These are phyloP conservation scores for Euclidium syriacum DNA, from an alignment of 345 rosid genomes.

Conservation along the genomic window DNA sequence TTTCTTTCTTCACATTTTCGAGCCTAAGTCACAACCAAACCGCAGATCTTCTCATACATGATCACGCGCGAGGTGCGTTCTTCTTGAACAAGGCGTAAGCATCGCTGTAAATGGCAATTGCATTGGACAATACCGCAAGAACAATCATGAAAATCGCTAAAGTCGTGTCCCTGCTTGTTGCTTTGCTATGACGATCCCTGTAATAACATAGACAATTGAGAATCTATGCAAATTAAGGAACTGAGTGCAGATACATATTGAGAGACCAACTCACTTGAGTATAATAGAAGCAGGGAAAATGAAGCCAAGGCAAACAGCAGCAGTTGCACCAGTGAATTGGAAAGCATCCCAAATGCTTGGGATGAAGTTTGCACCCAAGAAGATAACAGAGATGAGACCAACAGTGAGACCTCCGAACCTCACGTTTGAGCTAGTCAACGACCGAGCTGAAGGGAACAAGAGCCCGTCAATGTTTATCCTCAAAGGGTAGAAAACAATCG, in stretches of 20 bases:
- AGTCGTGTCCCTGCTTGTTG: slow-evolving; percentile 44
- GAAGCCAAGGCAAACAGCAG: slow-evolving; percentile 62
- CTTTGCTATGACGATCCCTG: slow-evolving; percentile 52
- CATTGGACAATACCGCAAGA: slow-evolving; percentile 52
- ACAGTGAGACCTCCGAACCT: slow-evolving; percentile 60
- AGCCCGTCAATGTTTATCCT: slow-evolving; percentile 83
- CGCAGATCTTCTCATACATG: not conserved
- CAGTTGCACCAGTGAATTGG: slow-evolving; percentile 68
- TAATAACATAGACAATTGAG: not conserved
- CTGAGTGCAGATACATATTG: not conserved
- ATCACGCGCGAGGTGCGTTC: slow-evolving; percentile 29
- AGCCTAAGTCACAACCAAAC: not conserved
- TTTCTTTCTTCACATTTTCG: slow-evolving; percentile 6
- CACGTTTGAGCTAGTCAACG: slow-evolving; percentile 44
- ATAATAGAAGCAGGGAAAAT: slow-evolving; percentile 57
- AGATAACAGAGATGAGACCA: slow-evolving; percentile 37
- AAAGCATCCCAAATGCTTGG: slow-evolving; percentile 71
- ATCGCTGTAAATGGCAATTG: slow-evolving; percentile 54
- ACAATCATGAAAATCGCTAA: slow-evolving; percentile 45
- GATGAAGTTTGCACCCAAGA: slow-evolving; percentile 61
- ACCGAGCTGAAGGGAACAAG: slow-evolving; percentile 58
- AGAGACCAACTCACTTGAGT: slow-evolving; percentile 35
- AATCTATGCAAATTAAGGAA: not conserved
- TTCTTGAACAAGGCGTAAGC: slow-evolving; percentile 49
- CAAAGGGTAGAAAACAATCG: slow-evolving; percentile 72